phyloP scores from a whole-genome alignment of 2,329 filamentous ascomycete species.

The Phialophora tarda region DNA sequence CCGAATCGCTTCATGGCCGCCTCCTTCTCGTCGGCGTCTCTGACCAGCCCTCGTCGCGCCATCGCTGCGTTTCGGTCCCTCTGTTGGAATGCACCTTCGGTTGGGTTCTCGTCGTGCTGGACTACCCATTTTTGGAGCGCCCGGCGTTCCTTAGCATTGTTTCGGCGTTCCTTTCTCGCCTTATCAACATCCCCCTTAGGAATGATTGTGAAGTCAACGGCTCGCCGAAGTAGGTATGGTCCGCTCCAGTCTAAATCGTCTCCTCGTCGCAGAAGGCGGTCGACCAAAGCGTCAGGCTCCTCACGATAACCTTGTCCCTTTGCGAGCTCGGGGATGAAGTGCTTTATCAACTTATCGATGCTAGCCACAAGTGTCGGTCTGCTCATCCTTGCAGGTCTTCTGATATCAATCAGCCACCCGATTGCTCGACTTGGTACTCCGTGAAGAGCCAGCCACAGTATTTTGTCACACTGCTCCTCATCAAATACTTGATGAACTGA shows the following conservation, averaged over 20 bases:
- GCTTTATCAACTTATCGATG: slow-evolving; percentile 1
- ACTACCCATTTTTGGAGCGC: not conserved
- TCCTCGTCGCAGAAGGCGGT: slow-evolving; percentile 11
- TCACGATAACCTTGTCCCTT: slow-evolving; percentile 1
- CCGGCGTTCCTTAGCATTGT: not conserved
- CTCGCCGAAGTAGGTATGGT: slow-evolving; percentile 20
- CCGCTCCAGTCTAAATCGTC: slow-evolving; percentile 18
- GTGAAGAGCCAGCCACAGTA: slow-evolving; percentile 28
- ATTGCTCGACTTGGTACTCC: slow-evolving; percentile 16
- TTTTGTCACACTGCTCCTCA: slow-evolving; percentile 15
- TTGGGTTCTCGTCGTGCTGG: not conserved
- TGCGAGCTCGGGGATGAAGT: slow-evolving; percentile 17
- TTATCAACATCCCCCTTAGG: not conserved
- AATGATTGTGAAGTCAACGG: slow-evolving; percentile 3
- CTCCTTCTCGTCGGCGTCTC: slow-evolving; percentile 14
- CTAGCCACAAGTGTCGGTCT: not conserved
- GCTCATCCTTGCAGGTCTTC: not conserved
- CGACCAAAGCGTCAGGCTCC: slow-evolving; percentile 9
- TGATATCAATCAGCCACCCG: slow-evolving; percentile 6
- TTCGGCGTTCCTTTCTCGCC: not conserved
- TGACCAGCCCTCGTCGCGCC: slow-evolving; percentile 6
- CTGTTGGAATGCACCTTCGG: not conserved
- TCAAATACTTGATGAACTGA: slow-evolving; percentile 13
- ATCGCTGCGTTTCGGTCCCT: slow-evolving; percentile 1
- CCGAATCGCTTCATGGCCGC: slow-evolving; percentile 9